A percentile compares a stretch with the other conserved stretches of the same genome.
Conservation (phyloP, 163 green algal genomes). For the Scenedesmus sp. region DNA sequence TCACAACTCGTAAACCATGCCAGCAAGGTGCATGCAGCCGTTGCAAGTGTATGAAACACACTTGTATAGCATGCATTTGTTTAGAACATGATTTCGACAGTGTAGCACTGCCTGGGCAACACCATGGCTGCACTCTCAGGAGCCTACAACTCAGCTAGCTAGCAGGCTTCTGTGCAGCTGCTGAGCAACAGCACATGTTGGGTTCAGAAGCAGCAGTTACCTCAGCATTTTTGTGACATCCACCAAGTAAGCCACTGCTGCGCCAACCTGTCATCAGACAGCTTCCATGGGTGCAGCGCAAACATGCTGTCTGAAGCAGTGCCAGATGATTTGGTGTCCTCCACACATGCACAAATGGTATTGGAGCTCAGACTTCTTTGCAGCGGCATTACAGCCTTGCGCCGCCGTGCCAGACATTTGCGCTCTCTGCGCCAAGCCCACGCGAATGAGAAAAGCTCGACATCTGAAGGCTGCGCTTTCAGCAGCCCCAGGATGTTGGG, state of each 20-base stretch:
- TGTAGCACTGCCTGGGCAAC: no score
- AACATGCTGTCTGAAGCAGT: background rate
- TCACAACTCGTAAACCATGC: no score
- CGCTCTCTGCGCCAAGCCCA: background rate
- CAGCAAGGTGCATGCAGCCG: no score
- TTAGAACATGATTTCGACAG: no score
- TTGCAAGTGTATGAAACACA: no score
- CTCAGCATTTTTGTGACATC: background rate
- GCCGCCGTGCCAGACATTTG: background rate
- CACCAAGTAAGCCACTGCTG: background rate
- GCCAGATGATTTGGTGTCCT: background rate
- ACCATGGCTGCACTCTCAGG: no score
- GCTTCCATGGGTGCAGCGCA: background rate
- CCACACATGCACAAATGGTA: background rate
- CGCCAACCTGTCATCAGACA: background rate
- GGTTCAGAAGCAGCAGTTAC: no score
- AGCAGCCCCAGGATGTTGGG: conserved; percentile 15
- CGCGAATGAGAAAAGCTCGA: background rate
- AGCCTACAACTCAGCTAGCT: no score
- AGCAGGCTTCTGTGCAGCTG: no score
- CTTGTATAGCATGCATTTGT: no score
- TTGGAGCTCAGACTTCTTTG: background rate
- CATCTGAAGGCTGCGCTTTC: background rate
- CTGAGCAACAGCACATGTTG: no score
- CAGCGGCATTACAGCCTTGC: background rate